Percentiles rank a stretch among this genome's conserved stretches.
Evolutionary conservation across 2,329 filamentous ascomycete genomes (phyloP).

Genomic region (Colletotrichum viniferum): DNA sequence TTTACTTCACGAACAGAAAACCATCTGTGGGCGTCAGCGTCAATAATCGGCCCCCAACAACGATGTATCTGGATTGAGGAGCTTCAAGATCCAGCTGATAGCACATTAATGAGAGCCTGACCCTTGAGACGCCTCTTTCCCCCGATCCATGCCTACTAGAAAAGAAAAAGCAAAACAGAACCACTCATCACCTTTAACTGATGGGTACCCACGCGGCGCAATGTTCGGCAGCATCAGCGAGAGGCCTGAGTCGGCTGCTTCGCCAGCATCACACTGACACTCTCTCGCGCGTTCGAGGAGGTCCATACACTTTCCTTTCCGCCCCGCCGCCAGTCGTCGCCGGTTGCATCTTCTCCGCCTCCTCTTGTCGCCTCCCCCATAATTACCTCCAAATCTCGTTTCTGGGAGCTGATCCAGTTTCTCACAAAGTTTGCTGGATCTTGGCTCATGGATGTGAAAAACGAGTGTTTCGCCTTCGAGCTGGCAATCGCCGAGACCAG

Average conservation of each 20-base stretch:
- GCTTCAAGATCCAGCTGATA: not conserved
- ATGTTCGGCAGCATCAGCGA: not conserved
- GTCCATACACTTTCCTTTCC: slow-evolving; percentile 60
- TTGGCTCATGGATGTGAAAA: slow-evolving; percentile 77
- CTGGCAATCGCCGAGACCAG: slow-evolving; percentile 83
- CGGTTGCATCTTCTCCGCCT: slow-evolving; percentile 57
- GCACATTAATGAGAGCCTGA: not conserved
- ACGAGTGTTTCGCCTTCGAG: slow-evolving; percentile 88
- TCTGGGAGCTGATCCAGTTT: slow-evolving; percentile 90
- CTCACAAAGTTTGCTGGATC: slow-evolving; percentile 86
- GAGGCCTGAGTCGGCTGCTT: slow-evolving; percentile 44
- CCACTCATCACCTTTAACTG: not conserved
- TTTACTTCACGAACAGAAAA: not conserved
- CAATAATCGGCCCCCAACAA: not conserved
- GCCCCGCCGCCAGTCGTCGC: slow-evolving; percentile 73
- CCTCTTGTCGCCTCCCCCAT: slow-evolving; percentile 78
- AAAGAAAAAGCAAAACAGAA: not conserved
- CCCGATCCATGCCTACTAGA: not conserved
- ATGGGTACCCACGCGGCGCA: not conserved
- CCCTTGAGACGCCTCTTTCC: not conserved
- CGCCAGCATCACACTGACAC: slow-evolving; percentile 64
- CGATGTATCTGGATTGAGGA: not conserved
- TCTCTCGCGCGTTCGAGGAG: slow-evolving; percentile 64
- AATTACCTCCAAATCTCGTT: slow-evolving; percentile 86
- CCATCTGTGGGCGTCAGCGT: not conserved